These are phyloP conservation scores for Asterochloris sp. DNA, from an alignment of 139 green algal species.

Conservation along the genomic window DNA sequence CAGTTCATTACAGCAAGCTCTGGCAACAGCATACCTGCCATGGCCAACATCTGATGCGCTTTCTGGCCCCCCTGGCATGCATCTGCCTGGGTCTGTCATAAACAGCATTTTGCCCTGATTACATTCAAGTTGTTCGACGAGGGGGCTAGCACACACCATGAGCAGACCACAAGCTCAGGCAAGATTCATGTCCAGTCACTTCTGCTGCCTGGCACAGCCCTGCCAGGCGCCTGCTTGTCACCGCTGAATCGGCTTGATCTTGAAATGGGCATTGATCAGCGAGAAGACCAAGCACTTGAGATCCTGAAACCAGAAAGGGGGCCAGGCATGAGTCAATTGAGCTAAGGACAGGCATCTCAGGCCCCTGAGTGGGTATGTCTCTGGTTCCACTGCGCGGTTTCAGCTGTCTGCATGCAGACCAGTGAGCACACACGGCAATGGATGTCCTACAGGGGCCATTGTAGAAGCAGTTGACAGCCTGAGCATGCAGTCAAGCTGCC, in stretches of 20 bases:
- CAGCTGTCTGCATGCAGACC: background rate
- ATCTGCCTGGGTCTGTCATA: too few species aligned
- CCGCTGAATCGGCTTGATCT: slow-evolving; percentile 56
- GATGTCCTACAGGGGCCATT: background rate
- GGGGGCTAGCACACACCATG: too few species aligned
- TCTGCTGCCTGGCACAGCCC: background rate
- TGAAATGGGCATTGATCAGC: slow-evolving; percentile 93
- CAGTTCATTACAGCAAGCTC: background rate
- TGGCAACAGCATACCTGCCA: background rate
- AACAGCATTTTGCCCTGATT: too few species aligned
- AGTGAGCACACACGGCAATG: background rate
- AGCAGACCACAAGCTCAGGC: too few species aligned
- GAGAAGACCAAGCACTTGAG: slow-evolving; percentile 96
- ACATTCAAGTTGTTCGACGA: too few species aligned
- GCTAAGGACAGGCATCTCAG: too few species aligned
- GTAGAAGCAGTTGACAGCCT: background rate
- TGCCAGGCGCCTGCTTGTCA: background rate
- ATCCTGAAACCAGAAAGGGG: slow-evolving; percentile 61
- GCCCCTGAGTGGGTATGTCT: background rate
- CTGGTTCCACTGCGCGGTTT: background rate
- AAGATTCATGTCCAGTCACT: background rate
- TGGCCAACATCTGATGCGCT: too few species aligned
- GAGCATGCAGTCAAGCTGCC: background rate
- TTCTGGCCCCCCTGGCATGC: too few species aligned
- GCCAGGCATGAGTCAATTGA: background rate